Evolutionary conservation across 2,329 filamentous ascomycete genomes (phyloP), one percentile per base, ranked within the genome.

Genomic region (Aureobasidium sp.): DNA sequence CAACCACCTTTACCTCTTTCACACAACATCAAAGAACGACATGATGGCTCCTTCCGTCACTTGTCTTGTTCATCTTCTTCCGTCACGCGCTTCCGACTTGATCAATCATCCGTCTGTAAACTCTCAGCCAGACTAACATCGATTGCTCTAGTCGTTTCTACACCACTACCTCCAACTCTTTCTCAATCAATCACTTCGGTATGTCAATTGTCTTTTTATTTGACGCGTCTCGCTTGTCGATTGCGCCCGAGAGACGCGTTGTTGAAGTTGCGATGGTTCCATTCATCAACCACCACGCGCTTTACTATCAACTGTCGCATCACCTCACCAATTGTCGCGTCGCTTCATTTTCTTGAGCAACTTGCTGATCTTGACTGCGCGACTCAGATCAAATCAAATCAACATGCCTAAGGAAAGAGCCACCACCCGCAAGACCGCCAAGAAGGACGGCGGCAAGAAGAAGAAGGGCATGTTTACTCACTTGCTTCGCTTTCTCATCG

Each of bases 361-460:
- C 10, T 19, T 41, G 27, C 48, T 51, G 34, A 51, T 21, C 19
- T 40, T 27, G 21, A 32, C 27, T 34, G 4, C 37, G 48, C 48
- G 37, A 51, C 34, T 30, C 48, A 51, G 48, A 51, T 32, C 16
- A 32, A 51, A 32, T 34, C 47, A 40, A 51, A 34, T 41, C 35
- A 51, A 51, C 59, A 86, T 87, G 84, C 83, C 83, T 66, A 86
- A 86, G 76, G 81, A 83, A 63, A 80, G 80, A 72, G 71, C 76
- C 59, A 77, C 74, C 62, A 78, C 79, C 66, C 78, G 81, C 69
- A 82, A 81, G 72, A 70, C 75, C 68, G 71, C 76, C 67, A 76
- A 77, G 68, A 65, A 69, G 61, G 71, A 70, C 58, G 71, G 71
- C 58, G 78, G 78, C 67, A 84, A 83, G 75, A 84, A 81, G 76